phyloP scores from a whole-genome alignment of 1,284 basidiomycete genomes.

The Ustilago trichophora region DNA sequence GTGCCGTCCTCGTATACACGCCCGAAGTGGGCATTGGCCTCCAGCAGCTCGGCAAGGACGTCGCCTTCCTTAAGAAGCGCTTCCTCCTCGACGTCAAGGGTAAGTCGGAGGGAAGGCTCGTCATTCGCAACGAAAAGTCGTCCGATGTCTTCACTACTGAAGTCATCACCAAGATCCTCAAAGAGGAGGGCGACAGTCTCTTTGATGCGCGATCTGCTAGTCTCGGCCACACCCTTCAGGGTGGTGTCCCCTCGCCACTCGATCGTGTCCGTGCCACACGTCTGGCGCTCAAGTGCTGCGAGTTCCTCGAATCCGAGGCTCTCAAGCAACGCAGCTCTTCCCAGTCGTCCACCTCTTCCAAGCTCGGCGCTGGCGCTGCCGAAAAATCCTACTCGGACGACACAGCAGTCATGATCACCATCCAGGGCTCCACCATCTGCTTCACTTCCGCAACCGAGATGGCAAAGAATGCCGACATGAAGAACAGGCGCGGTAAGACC shows the following conservation, averaged over 20 bases:
- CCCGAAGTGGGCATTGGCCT: slow-evolving; percentile 89
- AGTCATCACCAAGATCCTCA: slow-evolving; percentile 90
- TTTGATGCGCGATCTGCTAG: slow-evolving; percentile 94
- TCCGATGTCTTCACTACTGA: slow-evolving; percentile 91
- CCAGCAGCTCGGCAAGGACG: slow-evolving; percentile 82
- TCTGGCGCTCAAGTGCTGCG: slow-evolving; percentile 89
- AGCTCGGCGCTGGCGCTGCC: slow-evolving; percentile 63
- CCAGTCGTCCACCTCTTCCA: slow-evolving; percentile 45
- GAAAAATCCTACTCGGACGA: slow-evolving; percentile 67
- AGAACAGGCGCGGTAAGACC: slow-evolving; percentile 81
- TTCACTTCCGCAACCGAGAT: slow-evolving; percentile 88
- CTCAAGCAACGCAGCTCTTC: slow-evolving; percentile 53
- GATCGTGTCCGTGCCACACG: slow-evolving; percentile 91
- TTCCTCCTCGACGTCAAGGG: slow-evolving; percentile 88
- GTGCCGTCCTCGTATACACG: slow-evolving; percentile 91
- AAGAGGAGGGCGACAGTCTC: slow-evolving; percentile 87
- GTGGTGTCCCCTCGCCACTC: slow-evolving; percentile 89
- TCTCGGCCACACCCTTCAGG: slow-evolving; percentile 95
- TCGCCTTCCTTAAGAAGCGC: slow-evolving; percentile 85
- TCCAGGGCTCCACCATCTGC: slow-evolving; percentile 80
- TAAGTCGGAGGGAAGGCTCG: slow-evolving; percentile 88
- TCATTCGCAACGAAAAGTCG: slow-evolving; percentile 82
- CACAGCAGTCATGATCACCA: slow-evolving; percentile 88
- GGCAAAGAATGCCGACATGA: slow-evolving; percentile 86
- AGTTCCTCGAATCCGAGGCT: slow-evolving; percentile 88